A percentile compares a stretch with the other conserved stretches of the same genome.
phyloP scores from a whole-genome alignment of 139 green algal species.

The Micromonas pusilla region DNA sequence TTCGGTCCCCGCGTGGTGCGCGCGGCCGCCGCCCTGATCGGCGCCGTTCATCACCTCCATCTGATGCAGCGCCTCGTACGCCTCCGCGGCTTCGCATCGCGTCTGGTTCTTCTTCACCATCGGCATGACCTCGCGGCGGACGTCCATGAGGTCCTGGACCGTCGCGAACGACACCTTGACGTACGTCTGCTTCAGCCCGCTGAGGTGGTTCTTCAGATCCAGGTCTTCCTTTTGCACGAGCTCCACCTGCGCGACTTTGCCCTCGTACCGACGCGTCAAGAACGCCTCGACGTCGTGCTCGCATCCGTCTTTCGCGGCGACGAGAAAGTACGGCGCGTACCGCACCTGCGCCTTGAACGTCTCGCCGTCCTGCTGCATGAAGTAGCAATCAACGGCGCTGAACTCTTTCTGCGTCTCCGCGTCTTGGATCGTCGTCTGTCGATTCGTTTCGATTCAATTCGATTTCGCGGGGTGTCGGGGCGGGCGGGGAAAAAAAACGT shows the following conservation, averaged over 20 bases:
- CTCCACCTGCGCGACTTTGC: constrained; percentile 57
- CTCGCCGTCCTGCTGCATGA: constrained; percentile 79
- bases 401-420: constrained; percentile 63
- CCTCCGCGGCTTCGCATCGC: constrained; percentile 38
- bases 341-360: constrained; percentile 86
- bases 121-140: constrained; percentile 65
- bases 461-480: no score
- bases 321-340: constrained; percentile 88
- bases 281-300: constrained; percentile 82
- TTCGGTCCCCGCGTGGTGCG: not conserved
- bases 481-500: not conserved
- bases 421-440: constrained; percentile 70
- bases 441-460: not conserved
- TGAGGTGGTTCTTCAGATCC: constrained; percentile 95
- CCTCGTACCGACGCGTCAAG: constrained; percentile 67
- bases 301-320: constrained; percentile 52
- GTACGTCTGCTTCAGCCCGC: constrained; percentile 68
- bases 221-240: constrained; percentile 82
- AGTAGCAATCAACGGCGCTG: constrained; percentile 83
- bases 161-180: constrained; percentile 82
- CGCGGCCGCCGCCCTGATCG: not conserved
- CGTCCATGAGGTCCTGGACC: constrained; percentile 76
- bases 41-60: not conserved
- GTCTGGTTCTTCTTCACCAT: constrained; percentile 57
- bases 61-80: constrained; percentile 38